Conservation (phyloP, 192 early-diverging fungal species). For the Backusella luteola region DNA sequence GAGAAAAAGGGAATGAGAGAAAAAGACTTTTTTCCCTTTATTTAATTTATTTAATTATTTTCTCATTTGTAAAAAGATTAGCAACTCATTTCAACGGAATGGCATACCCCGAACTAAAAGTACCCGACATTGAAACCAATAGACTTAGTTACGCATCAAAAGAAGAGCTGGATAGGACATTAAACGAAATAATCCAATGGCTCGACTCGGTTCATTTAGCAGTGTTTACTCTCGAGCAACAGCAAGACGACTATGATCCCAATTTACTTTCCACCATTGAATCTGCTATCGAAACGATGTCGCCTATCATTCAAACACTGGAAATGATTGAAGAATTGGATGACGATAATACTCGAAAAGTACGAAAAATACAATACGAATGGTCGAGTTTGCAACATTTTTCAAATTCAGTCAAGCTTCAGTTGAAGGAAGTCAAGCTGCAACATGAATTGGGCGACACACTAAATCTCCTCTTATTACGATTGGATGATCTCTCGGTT, state of each 20-base stretch:
- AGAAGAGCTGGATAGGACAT: not conserved
- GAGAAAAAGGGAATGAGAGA: slow-evolving; percentile 1
- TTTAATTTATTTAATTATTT: not conserved
- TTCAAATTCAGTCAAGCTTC: slow-evolving; percentile 50
- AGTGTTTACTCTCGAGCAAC: slow-evolving; percentile 51
- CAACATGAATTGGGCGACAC: slow-evolving; percentile 32
- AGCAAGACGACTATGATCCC: slow-evolving; percentile 37
- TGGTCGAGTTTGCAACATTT: slow-evolving; percentile 56
- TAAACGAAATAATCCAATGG: slow-evolving; percentile 38
- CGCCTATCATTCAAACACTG: slow-evolving; percentile 46
- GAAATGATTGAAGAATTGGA: slow-evolving; percentile 14
- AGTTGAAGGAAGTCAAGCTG: slow-evolving; percentile 38
- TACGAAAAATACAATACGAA: slow-evolving; percentile 46
- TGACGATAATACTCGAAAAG: not conserved
- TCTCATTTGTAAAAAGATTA: not conserved
- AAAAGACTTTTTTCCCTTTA: not conserved
- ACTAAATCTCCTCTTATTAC: slow-evolving; percentile 35
- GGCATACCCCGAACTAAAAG: not conserved
- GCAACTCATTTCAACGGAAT: not conserved
- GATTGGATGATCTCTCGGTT: slow-evolving; percentile 44
- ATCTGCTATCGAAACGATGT: slow-evolving; percentile 41
- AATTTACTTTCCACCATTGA: slow-evolving; percentile 37
- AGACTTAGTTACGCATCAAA: not conserved
- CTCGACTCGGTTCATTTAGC: slow-evolving; percentile 51
- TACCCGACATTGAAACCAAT: not conserved